Evolutionary conservation across 805 yeast genomes (phyloP), one percentile per base, ranked within the genome.

Genomic region (Saccharomycopsis malanga): DNA sequence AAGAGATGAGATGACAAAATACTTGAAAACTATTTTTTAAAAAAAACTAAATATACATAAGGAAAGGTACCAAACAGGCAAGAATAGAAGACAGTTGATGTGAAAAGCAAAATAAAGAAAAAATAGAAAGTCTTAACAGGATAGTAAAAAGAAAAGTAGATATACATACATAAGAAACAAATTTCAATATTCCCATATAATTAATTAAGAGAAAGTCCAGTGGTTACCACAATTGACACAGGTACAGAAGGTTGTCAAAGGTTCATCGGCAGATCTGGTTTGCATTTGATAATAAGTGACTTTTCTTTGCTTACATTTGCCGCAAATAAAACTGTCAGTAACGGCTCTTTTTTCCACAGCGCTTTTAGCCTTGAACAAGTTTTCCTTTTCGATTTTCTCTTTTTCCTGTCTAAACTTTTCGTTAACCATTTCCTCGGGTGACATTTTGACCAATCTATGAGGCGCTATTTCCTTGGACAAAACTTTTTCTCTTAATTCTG

Each of bases 201-300:
- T 12, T 27, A 7, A 7, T 42, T 37, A 89, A 27, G 95, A 85
- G 62, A 93, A 93, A 67, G 93, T 93, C 98, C 98, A 93, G 65
- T 98, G 78, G 61, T 93, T 87, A 53, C 98, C 98, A 70, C 98
- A 93, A 55, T 79, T 87, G 60, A 89, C 97, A 70, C 98, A 93
- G 3, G 96, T 89, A 71, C 98, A 93, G 63, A 93, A 93, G 1
- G 98, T 93, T 5, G 98, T 93, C 59, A 93, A 76, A 50, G 98
- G 98, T 67, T 93, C 98, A 77, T 93, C 98, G 17, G 98, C 98
- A 49, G 96, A 86, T 67, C 98, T 76, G 29, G 98, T 93, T 72
- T 93, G 98, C 83, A 93, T 76, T 69, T 93, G 98, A 66, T 89
- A 91, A 65, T 93, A 93, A 57, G 95, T 84, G 36, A 93, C 98